Evolutionary conservation across 768 basidiomycete species (phyloP).

Genomic region (Podaxis pistillaris): DNA sequence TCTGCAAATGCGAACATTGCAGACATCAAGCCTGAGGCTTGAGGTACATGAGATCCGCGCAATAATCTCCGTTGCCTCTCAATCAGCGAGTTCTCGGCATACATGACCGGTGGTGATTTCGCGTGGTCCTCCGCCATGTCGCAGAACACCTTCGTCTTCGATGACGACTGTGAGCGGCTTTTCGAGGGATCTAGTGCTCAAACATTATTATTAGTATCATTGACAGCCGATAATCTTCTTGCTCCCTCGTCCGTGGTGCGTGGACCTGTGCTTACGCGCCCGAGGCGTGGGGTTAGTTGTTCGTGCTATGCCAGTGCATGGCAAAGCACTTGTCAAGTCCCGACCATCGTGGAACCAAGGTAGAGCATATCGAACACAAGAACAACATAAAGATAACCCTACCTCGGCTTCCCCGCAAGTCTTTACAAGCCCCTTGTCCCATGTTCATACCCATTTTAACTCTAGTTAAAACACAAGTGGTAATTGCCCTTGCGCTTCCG

Average conservation of each 20-base stretch:
- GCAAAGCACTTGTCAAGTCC: background rate
- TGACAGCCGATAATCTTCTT: background rate
- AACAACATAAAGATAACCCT: background rate
- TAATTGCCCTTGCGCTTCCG: background rate
- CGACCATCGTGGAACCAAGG: constrained; percentile 3
- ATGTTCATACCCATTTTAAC: background rate
- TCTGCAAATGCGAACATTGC: no score
- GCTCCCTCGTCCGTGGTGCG: background rate
- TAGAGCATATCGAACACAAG: background rate
- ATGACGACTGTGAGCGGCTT: background rate
- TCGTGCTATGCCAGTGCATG: background rate
- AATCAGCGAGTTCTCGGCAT: constrained; percentile 10
- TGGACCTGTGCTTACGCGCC: background rate
- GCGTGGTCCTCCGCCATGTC: background rate
- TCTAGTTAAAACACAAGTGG: background rate
- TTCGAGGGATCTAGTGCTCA: background rate
- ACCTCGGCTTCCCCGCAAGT: background rate
- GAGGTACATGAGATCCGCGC: no score
- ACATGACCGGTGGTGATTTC: background rate
- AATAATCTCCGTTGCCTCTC: constrained; percentile 8
- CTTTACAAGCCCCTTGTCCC: background rate
- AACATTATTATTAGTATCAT: background rate
- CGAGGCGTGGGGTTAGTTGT: background rate
- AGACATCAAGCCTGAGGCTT: no score
- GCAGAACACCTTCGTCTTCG: background rate